A percentile compares a stretch with the other conserved stretches of the same genome.
Conservation (phyloP, 441 rosid species). For the Dalechampia spathulata region DNA sequence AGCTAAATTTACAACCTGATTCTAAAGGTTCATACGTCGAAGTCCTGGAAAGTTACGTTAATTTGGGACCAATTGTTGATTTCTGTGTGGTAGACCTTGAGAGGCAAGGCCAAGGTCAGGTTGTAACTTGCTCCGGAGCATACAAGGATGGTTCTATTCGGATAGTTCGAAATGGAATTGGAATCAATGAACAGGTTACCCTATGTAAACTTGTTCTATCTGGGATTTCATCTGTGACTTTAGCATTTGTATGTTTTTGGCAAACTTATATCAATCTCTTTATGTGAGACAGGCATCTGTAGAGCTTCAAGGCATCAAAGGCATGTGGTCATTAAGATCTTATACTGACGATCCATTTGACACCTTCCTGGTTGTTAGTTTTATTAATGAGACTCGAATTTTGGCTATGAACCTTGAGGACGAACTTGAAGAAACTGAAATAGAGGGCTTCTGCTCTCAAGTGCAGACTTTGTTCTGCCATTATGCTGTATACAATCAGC, state of each 20-base stretch:
- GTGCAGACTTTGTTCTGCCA: conserved; percentile 95
- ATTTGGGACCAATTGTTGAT: conserved; percentile 96
- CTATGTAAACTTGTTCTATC: conserved; percentile 7
- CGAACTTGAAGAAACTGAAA: conserved; percentile 98
- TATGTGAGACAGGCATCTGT: conserved; percentile 76
- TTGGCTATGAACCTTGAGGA: conserved; percentile 98
- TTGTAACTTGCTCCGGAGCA: conserved; percentile 98
- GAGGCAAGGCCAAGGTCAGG: conserved; percentile 99
- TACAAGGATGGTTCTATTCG: conserved; percentile 98
- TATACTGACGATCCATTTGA: conserved; percentile 89
- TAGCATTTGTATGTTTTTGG: conserved; percentile 6
- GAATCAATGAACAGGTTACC: conserved; percentile 94
- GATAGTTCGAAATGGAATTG: conserved; percentile 95
- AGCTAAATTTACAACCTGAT: conserved; percentile 79
- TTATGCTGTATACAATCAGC: conserved; percentile 88
- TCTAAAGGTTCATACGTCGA: conserved; percentile 91
- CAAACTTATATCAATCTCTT: conserved; percentile 4
- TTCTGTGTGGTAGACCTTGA: conserved; percentile 98
- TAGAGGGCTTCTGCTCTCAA: conserved; percentile 91
- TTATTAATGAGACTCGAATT: conserved; percentile 90
- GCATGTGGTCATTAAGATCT: conserved; percentile 97
- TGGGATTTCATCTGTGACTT: background rate
- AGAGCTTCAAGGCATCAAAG: conserved; percentile 99
- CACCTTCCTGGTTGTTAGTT: conserved; percentile 95
- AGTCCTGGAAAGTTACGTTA: conserved; percentile 83